These are phyloP conservation scores for Rosa persica DNA, from an alignment of 306 rosid species.

Conservation along the genomic window DNA sequence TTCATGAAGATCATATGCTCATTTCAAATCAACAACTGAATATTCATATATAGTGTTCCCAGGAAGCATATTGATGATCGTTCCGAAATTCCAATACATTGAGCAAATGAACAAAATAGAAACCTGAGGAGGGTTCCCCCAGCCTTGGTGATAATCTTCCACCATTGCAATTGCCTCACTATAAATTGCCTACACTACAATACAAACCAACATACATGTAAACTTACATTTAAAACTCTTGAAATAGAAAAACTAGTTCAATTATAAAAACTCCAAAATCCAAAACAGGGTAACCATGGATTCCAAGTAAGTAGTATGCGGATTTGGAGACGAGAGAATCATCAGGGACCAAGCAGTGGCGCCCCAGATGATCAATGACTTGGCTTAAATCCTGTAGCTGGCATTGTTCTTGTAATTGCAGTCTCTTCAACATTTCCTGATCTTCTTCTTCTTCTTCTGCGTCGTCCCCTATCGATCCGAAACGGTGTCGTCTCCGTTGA, in stretches of 20 bases:
- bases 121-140: constrained; percentile 78
- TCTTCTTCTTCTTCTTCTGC: not conserved
- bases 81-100: not conserved
- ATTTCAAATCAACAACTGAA: not conserved
- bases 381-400: constrained; percentile 70
- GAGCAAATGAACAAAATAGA: not conserved
- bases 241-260: constrained; percentile 6
- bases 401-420: constrained; percentile 53
- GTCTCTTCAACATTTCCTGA: constrained; percentile 64
- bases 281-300: constrained; percentile 51
- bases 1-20: not conserved
- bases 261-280: not conserved
- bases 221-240: not conserved
- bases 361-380: constrained; percentile 82
- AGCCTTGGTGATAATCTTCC: constrained; percentile 83
- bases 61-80: not conserved
- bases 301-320: constrained; percentile 67
- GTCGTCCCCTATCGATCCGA: not conserved
- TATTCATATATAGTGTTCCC: not conserved
- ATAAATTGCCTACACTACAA: constrained; percentile 66
- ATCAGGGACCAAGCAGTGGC: constrained; percentile 90
- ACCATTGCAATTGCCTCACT: constrained; percentile 87
- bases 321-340: constrained; percentile 89
- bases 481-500: not conserved
- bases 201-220: constrained; percentile 4